Evolutionary conservation across 352 stramenopile species (phyloP).

Genomic region (Globisporangium nodosum): DNA sequence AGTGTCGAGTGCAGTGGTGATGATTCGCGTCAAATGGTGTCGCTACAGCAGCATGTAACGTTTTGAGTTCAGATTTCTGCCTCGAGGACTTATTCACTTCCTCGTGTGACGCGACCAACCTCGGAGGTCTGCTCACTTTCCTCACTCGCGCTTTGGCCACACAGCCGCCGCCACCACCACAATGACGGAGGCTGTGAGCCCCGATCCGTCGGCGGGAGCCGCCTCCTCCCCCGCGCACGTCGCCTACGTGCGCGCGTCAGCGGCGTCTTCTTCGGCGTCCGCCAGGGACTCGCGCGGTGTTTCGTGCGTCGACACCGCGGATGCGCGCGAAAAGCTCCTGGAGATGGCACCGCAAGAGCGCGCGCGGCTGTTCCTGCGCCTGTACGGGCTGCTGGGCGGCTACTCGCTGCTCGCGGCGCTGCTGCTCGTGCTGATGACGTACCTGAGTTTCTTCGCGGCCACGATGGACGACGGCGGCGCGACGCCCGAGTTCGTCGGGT

Average conservation of each 20-base stretch:
- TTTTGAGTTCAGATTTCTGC: no score
- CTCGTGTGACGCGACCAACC: no score
- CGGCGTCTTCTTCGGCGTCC: neutral
- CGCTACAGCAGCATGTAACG: no score
- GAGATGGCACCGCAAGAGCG: slow-evolving; percentile 4
- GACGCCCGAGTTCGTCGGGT: slow-evolving; percentile 54
- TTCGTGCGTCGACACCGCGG: slow-evolving; percentile 9
- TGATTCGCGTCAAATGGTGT: no score
- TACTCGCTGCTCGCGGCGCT: slow-evolving; percentile 40
- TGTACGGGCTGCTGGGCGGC: slow-evolving; percentile 28
- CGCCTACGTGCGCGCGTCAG: slow-evolving; percentile 4
- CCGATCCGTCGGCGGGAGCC: neutral
- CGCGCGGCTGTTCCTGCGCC: slow-evolving; percentile 13
- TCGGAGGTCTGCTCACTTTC: no score
- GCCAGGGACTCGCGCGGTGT: neutral
- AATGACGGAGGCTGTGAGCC: neutral
- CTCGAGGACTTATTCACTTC: no score
- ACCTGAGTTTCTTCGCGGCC: slow-evolving; percentile 75
- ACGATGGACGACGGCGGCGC: slow-evolving; percentile 37
- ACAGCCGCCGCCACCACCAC: neutral
- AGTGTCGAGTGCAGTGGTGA: no score
- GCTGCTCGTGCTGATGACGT: slow-evolving; percentile 52
- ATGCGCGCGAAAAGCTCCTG: slow-evolving; percentile 11
- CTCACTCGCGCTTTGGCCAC: no score
- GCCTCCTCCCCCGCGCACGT: neutral